Percentiles rank a stretch among this genome's conserved stretches.
phyloP scores from a whole-genome alignment of 257 asterid species.

The Coffea canephora region DNA sequence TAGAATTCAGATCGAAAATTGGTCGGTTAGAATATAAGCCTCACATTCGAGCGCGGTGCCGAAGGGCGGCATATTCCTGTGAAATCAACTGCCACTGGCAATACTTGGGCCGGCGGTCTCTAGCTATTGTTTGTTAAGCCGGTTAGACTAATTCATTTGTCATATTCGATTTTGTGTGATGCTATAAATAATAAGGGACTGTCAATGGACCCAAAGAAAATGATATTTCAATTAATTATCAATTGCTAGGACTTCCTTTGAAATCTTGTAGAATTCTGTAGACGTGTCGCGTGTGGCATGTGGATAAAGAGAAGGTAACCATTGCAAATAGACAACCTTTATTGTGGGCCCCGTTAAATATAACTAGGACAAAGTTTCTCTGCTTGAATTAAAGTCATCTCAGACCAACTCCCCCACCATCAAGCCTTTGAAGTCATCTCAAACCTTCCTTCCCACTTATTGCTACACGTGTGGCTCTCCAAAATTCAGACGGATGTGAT shows the following conservation, averaged over 20 bases:
- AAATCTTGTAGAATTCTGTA: conserved; percentile 11
- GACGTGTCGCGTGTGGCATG: conserved; percentile 25
- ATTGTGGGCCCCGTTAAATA: conserved; percentile 42
- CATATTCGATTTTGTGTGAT: background rate
- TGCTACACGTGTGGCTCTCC: no score
- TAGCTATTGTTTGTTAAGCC: background rate
- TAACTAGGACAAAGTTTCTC: conserved; percentile 34
- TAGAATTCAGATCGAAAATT: conserved; percentile 4
- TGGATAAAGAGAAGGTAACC: conserved; percentile 45
- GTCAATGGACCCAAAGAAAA: conserved; percentile 10
- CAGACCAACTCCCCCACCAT: no score
- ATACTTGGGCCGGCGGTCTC: background rate
- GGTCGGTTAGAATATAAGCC: conserved; percentile 3
- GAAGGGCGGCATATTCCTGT: background rate
- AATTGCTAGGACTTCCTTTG: conserved; percentile 1
- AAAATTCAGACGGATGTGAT: no score
- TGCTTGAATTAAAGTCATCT: conserved; percentile 33
- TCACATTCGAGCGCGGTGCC: background rate
- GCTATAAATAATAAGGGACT: background rate
- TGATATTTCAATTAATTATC: conserved; percentile 2
- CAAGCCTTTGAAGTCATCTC: no score
- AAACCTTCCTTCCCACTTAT: no score
- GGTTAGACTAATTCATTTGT: conserved; percentile 18
- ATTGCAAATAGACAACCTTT: conserved; percentile 32
- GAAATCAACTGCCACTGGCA: background rate